Evolutionary conservation across 73 alveolate species (phyloP).

Genomic region (Breviolum minutum): DNA sequence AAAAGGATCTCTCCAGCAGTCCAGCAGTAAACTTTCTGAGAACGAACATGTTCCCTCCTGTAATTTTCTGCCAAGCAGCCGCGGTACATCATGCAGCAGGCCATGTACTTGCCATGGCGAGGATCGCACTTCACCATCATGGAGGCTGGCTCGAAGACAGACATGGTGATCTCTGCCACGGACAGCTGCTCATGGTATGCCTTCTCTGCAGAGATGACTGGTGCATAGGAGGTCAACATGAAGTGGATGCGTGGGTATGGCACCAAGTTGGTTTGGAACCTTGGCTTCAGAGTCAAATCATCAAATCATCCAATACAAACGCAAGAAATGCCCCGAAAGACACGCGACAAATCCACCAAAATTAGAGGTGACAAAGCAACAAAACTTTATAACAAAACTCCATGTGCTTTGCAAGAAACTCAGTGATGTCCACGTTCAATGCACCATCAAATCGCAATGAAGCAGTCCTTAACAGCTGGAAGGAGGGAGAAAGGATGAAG

Average conservation of each 20-base stretch:
- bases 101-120: slow-evolving; percentile 96
- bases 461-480: slow-evolving; percentile 42
- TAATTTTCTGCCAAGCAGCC: slow-evolving; percentile 98
- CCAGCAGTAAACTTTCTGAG: too few relatives aligned
- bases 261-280: slow-evolving; percentile 98
- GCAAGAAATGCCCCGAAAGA: too few relatives aligned
- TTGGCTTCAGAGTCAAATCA: too few relatives aligned
- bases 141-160: slow-evolving; percentile 99
- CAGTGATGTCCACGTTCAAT: slow-evolving; percentile 99
- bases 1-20: too few relatives aligned
- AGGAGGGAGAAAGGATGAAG: not conserved
- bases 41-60: too few relatives aligned
- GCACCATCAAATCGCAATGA: slow-evolving; percentile 99
- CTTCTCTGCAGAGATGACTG: slow-evolving; percentile 97
- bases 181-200: slow-evolving; percentile 79
- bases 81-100: slow-evolving; percentile 96
- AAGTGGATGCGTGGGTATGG: slow-evolving; percentile 96
- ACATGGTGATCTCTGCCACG: slow-evolving; percentile 99
- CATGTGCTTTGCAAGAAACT: slow-evolving; percentile 33
- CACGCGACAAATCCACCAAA: too few relatives aligned
- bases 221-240: slow-evolving; percentile 95
- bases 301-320: too few relatives aligned
- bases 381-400: too few relatives aligned
- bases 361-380: too few relatives aligned
- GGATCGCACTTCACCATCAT: slow-evolving; percentile 99